Evolutionary conservation across 352 stramenopile species (phyloP).

Genomic region (Phytophthora uliginosa): DNA sequence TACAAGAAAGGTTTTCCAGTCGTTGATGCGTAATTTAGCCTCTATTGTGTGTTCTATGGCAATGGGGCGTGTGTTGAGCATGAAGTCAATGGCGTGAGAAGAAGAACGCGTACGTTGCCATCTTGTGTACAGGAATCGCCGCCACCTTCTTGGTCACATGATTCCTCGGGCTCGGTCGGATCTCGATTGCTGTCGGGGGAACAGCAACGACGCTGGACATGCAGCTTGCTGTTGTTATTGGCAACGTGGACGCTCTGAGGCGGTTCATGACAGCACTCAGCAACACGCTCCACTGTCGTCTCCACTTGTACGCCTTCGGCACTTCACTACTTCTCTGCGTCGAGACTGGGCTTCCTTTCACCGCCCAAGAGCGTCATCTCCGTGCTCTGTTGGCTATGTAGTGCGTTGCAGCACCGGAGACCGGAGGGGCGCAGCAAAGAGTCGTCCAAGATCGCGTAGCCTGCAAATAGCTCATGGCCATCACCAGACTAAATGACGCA

Average conservation of each 20-base stretch:
- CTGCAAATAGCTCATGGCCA: constrained; percentile 7
- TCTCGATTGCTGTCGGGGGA: not conserved
- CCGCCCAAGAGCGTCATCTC: not conserved
- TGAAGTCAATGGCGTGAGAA: constrained; percentile 15
- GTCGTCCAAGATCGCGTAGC: not conserved
- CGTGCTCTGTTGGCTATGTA: not conserved
- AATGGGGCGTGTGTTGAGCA: not conserved
- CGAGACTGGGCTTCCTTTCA: not conserved
- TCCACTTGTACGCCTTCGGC: not conserved
- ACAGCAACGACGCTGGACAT: not conserved
- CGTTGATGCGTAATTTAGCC: not conserved
- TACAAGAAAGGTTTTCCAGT: not conserved
- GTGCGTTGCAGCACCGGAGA: constrained; percentile 1
- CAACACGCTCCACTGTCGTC: not conserved
- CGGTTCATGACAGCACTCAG: not conserved
- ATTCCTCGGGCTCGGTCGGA: not conserved
- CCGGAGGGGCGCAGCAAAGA: not conserved
- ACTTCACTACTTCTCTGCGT: not conserved
- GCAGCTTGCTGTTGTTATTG: not conserved
- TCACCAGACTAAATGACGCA: not conserved
- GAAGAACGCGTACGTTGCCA: constrained; percentile 17
- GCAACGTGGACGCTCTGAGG: not conserved
- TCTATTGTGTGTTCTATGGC: not conserved
- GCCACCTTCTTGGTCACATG: not conserved
- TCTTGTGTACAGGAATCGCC: constrained; percentile 4